Percentiles rank a stretch among this genome's conserved stretches.
These are phyloP conservation scores for Excoecaria agallocha DNA, from an alignment of 345 rosid species.

Conservation along the genomic window DNA sequence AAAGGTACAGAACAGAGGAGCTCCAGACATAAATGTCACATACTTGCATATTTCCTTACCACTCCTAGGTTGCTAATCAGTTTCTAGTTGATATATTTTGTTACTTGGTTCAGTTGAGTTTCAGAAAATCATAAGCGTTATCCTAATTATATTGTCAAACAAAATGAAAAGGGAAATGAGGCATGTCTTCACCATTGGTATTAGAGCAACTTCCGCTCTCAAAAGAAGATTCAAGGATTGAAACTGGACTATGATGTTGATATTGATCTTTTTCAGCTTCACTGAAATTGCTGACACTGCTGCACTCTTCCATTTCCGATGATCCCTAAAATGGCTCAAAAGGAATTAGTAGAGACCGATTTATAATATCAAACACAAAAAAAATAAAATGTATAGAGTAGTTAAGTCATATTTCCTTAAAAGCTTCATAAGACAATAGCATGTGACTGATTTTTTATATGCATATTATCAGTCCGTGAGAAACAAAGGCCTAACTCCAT, in stretches of 20 bases:
- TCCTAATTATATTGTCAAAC: neutral
- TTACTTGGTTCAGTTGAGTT: neutral
- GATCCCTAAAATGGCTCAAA: conserved; percentile 29
- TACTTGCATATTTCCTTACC: neutral
- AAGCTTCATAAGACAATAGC: neutral
- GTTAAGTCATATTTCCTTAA: neutral
- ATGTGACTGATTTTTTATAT: neutral
- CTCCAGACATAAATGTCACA: neutral
- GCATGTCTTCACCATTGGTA: conserved; percentile 13
- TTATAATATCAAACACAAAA: neutral
- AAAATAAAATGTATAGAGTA: neutral
- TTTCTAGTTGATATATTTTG: neutral
- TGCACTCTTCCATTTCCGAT: conserved; percentile 35
- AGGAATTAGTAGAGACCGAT: neutral
- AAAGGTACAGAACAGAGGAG: neutral
- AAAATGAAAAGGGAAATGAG: neutral
- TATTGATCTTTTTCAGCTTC: conserved; percentile 37
- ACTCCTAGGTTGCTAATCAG: neutral
- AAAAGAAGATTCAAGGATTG: conserved; percentile 45
- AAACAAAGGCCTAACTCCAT: neutral
- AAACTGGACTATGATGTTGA: conserved; percentile 30
- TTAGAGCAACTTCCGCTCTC: conserved; percentile 39
- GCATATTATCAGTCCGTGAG: neutral
- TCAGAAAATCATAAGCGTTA: neutral
- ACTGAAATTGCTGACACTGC: conserved; percentile 41